phyloP scores from a whole-genome alignment of 306 rosid genomes.

The Argentina anserina region DNA sequence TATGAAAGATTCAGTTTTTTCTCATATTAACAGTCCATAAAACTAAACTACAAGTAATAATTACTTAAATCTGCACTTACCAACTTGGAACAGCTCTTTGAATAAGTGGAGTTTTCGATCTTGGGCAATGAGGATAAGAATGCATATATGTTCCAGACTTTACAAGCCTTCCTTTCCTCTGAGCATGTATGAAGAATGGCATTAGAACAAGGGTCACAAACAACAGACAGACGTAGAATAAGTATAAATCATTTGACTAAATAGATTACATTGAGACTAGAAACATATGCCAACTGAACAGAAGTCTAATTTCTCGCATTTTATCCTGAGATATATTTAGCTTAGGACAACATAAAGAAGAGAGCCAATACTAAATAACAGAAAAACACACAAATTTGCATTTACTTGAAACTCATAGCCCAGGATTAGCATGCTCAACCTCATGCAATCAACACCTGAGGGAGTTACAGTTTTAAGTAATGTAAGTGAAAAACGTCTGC shows the following conservation, averaged over 20 bases:
- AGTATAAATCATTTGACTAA: not conserved
- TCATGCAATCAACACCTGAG: no score
- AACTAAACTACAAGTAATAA: not conserved
- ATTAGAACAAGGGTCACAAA: constrained; percentile 12
- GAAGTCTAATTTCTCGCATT: not conserved
- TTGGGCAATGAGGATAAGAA: constrained; percentile 90
- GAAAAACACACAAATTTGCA: not conserved
- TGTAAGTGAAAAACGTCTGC: not conserved
- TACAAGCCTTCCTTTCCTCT: constrained; percentile 86
- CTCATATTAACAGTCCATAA: not conserved
- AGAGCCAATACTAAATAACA: not conserved
- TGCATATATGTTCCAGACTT: constrained; percentile 73
- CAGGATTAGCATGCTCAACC: not conserved
- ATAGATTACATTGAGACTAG: not conserved
- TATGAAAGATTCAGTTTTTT: not conserved
- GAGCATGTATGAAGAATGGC: constrained; percentile 29
- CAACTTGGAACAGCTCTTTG: constrained; percentile 98
- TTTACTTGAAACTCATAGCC: not conserved
- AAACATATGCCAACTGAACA: not conserved
- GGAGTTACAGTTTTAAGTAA: not conserved
- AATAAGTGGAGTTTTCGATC: constrained; percentile 91
- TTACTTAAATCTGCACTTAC: constrained; percentile 39
- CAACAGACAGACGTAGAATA: not conserved
- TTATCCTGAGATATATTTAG: no score
- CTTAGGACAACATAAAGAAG: not conserved